These are phyloP conservation scores for Spizellomyces punctatus DNA, from an alignment of 192 early-diverging fungal species.

Conservation along the genomic window DNA sequence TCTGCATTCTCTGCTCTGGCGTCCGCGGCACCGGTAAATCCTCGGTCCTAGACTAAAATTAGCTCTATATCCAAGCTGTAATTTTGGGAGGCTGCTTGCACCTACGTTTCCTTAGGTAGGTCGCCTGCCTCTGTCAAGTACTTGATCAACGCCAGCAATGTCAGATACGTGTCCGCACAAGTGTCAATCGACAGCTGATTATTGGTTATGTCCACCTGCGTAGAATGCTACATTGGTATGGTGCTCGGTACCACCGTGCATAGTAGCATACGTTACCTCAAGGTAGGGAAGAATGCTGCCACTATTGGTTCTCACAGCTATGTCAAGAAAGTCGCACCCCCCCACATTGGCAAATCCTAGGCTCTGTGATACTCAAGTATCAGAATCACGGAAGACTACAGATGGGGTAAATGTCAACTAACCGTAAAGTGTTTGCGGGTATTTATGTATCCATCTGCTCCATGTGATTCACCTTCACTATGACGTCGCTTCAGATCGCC, in stretches of 20 bases:
- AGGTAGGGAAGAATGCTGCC: conserved; percentile 33
- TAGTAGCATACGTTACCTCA: conserved; percentile 20
- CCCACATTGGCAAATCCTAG: conserved; percentile 42
- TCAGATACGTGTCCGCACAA: conserved; percentile 70
- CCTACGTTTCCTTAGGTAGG: not conserved
- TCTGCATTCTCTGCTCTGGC: too few relatives aligned
- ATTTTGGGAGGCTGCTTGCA: not conserved
- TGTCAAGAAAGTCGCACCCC: conserved; percentile 34
- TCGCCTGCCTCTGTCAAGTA: conserved; percentile 44
- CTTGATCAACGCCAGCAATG: conserved; percentile 52
- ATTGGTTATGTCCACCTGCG: conserved; percentile 48
- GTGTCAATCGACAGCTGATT: conserved; percentile 62
- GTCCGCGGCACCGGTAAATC: not conserved
- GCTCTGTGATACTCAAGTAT: too few relatives aligned
- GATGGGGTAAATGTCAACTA: too few relatives aligned
- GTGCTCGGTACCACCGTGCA: too few relatives aligned
- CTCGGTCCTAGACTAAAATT: not conserved
- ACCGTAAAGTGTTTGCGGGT: too few relatives aligned
- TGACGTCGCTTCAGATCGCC: not conserved
- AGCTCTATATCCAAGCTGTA: not conserved
- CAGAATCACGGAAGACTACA: too few relatives aligned
- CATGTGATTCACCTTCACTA: too few relatives aligned
- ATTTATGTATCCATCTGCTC: too few relatives aligned
- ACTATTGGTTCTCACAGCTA: conserved; percentile 37
- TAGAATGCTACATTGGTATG: too few relatives aligned